Evolutionary conservation across 1,284 basidiomycete species (phyloP), one percentile per base, ranked within the genome.

Genomic region (Cryptococcus maquisensis): DNA sequence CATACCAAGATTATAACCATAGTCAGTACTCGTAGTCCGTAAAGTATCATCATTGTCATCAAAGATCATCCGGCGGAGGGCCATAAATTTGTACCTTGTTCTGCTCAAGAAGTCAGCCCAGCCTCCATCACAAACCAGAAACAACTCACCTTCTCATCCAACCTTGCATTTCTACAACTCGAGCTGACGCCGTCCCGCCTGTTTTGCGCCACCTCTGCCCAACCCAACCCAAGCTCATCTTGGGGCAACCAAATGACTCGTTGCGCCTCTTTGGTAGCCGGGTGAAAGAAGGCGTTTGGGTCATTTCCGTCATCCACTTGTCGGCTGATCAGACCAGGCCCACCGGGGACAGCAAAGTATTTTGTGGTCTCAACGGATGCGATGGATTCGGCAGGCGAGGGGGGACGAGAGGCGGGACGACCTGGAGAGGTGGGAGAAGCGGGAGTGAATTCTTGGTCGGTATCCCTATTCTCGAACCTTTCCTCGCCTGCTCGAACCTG

Each of bases 241-340:
- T 73, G 69, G 13, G 91, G 88, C 49, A 95, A 74, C 92, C 93
- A 96, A 38, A 96, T 77, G 10, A 83, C 79, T 54, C 83, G 80
- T 74, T 90, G 87, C 42, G 85, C 83, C 49, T 85, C 81, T 49
- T 85, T 84, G 12, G 84, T 79, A 10, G 88, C 88, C 15, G 90
- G 90, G 65, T 91, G 90, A 51, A 86, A 84, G 76, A 93, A 95
- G 0, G 78, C 74, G 28, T 69, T 57, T 0, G 65, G 66, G 52
- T 75, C 71, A 44, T 70, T 57, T 12, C 52, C 63, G 38, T 67
- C 67, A 16, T 59, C 56, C 32, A 52, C 39, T 21, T 57, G 44
- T 5, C 47, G 21, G 3, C 28, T 51, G 42, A 57, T 46, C 3
- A 74, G 63, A 10, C 72, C 72, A 1, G 70, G 70, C 24, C 72